Conservation (phyloP, 495 filamentous ascomycete species). For the Aspergillus haitiensis region DNA sequence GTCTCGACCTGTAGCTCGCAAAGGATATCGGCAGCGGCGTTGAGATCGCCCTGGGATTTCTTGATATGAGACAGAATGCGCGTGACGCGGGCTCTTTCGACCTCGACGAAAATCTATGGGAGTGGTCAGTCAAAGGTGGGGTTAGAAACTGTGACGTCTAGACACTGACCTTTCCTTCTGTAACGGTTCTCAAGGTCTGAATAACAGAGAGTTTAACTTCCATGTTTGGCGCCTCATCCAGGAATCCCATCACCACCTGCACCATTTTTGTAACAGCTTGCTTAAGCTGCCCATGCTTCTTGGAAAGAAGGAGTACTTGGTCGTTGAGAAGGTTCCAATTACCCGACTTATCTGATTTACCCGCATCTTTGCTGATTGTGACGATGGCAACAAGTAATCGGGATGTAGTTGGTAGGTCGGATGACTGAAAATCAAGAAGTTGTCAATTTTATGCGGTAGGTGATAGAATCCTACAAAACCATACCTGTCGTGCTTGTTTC, state of each 20-base stretch:
- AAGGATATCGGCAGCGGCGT: slow-evolving; percentile 84
- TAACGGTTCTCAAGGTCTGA: slow-evolving; percentile 92
- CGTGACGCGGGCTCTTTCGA: slow-evolving; percentile 93
- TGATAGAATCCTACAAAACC: slow-evolving; percentile 13
- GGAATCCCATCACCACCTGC: slow-evolving; percentile 88
- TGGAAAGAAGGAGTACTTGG: slow-evolving; percentile 90
- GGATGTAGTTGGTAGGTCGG: slow-evolving; percentile 92
- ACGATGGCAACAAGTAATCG: slow-evolving; percentile 83
- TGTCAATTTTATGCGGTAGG: neutral
- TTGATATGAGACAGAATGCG: slow-evolving; percentile 95
- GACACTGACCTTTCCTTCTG: slow-evolving; percentile 81
- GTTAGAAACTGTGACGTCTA: neutral
- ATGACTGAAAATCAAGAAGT: slow-evolving; percentile 58
- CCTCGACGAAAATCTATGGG: slow-evolving; percentile 90
- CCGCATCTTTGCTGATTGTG: slow-evolving; percentile 73
- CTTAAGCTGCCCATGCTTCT: slow-evolving; percentile 99
- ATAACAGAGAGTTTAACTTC: slow-evolving; percentile 91
- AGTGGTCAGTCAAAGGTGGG: slow-evolving; percentile 9
- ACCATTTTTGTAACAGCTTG: slow-evolving; percentile 99
- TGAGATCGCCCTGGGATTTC: slow-evolving; percentile 87
- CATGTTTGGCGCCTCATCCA: slow-evolving; percentile 74
- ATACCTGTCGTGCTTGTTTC: slow-evolving; percentile 94
- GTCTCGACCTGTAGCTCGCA: slow-evolving; percentile 99
- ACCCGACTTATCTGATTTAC: slow-evolving; percentile 54
- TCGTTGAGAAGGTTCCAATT: slow-evolving; percentile 95